Percentiles rank a stretch among this genome's conserved stretches.
Evolutionary conservation across 2,329 filamentous ascomycete species (phyloP).

Genomic region (Pyrenophora tritici-repentis): DNA sequence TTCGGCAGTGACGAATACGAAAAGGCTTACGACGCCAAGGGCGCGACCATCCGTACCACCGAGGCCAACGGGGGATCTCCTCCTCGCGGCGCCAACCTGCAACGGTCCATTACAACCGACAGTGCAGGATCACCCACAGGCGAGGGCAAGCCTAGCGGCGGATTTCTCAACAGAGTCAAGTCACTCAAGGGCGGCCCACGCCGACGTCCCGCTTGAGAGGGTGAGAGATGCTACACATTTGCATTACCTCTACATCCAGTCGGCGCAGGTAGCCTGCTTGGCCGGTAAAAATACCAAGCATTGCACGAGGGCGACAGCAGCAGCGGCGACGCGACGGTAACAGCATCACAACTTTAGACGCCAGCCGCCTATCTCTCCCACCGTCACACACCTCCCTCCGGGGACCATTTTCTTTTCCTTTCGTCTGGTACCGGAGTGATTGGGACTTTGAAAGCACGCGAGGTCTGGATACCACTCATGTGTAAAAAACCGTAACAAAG

Average conservation of each 20-base stretch:
- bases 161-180: conserved; percentile 47
- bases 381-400: conserved; percentile 21
- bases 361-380: conserved; percentile 18
- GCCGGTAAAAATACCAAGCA: neutral
- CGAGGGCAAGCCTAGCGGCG: conserved; percentile 35
- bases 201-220: conserved; percentile 36
- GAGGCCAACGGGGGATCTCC: conserved; percentile 46
- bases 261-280: neutral
- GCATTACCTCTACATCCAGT: neutral
- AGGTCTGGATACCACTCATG: conserved; percentile 34
- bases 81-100: conserved; percentile 34
- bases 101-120: conserved; percentile 42
- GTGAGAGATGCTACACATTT: neutral
- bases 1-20: conserved; percentile 72
- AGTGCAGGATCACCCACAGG: conserved; percentile 29
- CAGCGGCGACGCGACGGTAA: neutral
- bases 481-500: conserved; percentile 21
- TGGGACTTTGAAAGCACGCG: conserved; percentile 16
- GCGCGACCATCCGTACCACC: conserved; percentile 60
- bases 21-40: conserved; percentile 67
- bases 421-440: conserved; percentile 23
- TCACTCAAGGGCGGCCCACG: conserved; percentile 44
- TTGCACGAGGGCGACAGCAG: neutral
- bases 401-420: conserved; percentile 16
- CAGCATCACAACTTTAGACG: neutral